Evolutionary conservation across 2,329 filamentous ascomycete genomes (phyloP).

Genomic region (Penicillium oxalicum): DNA sequence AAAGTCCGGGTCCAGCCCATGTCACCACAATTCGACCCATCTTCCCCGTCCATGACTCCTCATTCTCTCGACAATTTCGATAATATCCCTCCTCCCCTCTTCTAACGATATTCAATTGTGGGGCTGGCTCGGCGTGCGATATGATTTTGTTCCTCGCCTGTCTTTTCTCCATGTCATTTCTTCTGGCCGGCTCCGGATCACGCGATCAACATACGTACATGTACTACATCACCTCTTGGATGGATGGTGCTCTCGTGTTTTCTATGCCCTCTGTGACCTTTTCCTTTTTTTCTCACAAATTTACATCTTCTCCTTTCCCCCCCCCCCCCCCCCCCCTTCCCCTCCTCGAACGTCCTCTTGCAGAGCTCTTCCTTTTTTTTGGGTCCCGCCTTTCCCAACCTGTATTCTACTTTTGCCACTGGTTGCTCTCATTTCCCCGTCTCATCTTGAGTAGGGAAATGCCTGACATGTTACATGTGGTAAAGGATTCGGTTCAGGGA

Average conservation of each 20-base stretch:
- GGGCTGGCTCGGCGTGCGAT: constrained; percentile 2
- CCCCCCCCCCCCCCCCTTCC: too few relatives aligned
- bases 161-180: neutral
- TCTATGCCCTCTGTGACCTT: constrained; percentile 10
- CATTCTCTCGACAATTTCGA: constrained; percentile 3
- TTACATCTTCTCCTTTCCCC: constrained; percentile 7
- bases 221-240: neutral
- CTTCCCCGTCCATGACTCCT: neutral
- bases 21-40: constrained; percentile 5
- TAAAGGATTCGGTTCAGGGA: constrained; percentile 13
- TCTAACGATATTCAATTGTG: constrained; percentile 7
- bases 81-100: constrained; percentile 8
- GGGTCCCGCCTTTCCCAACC: too few relatives aligned
- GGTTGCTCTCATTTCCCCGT: constrained; percentile 5
- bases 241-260: constrained; percentile 3
- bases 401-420: neutral
- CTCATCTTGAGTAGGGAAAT: constrained; percentile 22
- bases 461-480: constrained; percentile 15
- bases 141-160: neutral
- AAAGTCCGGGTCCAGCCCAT: constrained; percentile 11
- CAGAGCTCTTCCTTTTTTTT: neutral
- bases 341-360: constrained; percentile 9
- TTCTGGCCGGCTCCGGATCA: constrained; percentile 5
- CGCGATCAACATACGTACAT: constrained; percentile 3
- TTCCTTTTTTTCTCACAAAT: constrained; percentile 6